Base-by-base conservation (phyloP, 805 yeast genomes). In the Candida yuanshanica region DNA sequence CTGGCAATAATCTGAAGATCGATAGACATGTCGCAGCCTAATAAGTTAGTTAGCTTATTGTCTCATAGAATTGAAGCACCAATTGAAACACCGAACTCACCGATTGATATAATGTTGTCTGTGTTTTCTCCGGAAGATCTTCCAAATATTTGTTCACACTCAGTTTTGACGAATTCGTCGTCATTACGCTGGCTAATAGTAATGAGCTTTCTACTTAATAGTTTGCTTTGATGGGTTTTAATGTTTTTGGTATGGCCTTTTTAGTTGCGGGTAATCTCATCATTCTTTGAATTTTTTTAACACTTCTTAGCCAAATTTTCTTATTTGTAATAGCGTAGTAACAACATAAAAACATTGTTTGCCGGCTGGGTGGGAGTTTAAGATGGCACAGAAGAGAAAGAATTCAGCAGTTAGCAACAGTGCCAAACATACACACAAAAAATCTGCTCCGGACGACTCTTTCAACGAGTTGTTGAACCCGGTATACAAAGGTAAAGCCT, bases 21-120 rank as follows among this genome's bases (percentile, higher is more conserved):
- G 99, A 95, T 36, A 93, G 69, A 59, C 97, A 89, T 42, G 99
- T 87, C 11, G 97, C 96, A 2, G 99, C 96, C 38, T 56, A 29
- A 35, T 22, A 16, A 8, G 41, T 36, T 35, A 24, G 44, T 38
- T n/a, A 9, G 14, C 12, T n/a, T 26, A 20, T 17, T 7, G 12
- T 16, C 16, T 16, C 7, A 14, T 25, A 13, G 10, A 18, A 18
- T 27, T 27, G 18, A 14, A 13, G 16, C 10, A 14, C 11, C n/a
- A 14, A 13, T 20, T 10, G 16, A 20, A 7, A 14, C 16, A 17
- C 10, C 20, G 4, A 20, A 53, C 65, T 33, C 45, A 63, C 66
- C 26, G 86, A 77, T 52, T 79, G 81, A 63, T 85, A 93, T 18
- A 93, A 72, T 55, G 88, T 77, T 18, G 81, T 71, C 52, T 90